Base-by-base conservation (phyloP, 1,139 yeast genomes). In the Diutina mesorugosa region DNA sequence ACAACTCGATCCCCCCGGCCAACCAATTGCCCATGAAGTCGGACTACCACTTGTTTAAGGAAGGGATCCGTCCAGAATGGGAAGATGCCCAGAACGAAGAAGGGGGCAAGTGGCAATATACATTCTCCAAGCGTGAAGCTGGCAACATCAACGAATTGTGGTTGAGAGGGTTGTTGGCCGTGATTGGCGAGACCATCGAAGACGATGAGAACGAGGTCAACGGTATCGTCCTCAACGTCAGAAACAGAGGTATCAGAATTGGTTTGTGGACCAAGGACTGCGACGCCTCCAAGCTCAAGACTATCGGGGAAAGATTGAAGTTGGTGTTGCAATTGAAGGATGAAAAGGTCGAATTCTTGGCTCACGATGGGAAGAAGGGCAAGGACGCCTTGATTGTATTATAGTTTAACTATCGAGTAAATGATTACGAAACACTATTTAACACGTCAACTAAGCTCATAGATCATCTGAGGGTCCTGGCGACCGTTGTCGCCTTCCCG, bases 21-120 rank as follows among this genome's bases (percentile, higher is more conserved):
- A 83, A 85, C 63, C 97, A 90, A 69, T 80, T 93, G 68, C 98
- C 98, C 62, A 72, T 86, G 65, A 89, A 87, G 72, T 88, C 97
- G 14, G 99, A 95, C 72, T 93, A 93, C 75, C 97, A 95, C 70
- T 83, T 93, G 68, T 93, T 95, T 79, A 88, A 93, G 74, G 88
- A 87, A 69, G 97, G 93, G 58, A 84, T 95, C 66, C 87, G 90
- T 71, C 99, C 99, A 58, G 98, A 93, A 77, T 93, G 99, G 99
- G 99, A 93, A 78, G 98, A 93, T 72, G 78, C 76, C 57, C 81
- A 83, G 64, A 95, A 95, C 74, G 72, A 90, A 61, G 79, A 84
- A 64, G 99, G 99, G 68, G 99, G 99, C 66, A 90, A 89, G 74
- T 93, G 97, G 97, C 79, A 73, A 65, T 74, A 67, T 62, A 80